Evolutionary conservation across 2,329 filamentous ascomycete species (phyloP).

Genomic region (Aspergillus ustus): DNA sequence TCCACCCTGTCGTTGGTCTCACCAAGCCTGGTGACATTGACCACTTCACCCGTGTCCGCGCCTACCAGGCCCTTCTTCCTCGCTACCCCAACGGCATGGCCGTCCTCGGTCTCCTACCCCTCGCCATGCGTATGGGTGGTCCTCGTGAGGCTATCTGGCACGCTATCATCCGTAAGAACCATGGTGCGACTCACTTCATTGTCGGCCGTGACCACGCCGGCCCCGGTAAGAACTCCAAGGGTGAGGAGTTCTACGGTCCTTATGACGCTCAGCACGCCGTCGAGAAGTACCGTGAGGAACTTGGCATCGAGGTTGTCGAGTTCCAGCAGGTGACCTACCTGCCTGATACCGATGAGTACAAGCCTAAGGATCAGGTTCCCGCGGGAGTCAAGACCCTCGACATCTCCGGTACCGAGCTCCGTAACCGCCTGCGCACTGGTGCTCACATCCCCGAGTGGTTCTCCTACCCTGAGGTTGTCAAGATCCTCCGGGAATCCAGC

Average conservation of each 20-base stretch:
- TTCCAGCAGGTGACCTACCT: conserved; percentile 99
- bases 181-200: conserved; percentile 98
- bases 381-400: conserved; percentile 83
- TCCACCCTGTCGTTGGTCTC: conserved; percentile 96
- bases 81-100: conserved; percentile 99
- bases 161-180: conserved; percentile 99
- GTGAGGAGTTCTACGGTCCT: conserved; percentile 94
- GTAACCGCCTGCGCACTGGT: conserved; percentile 85
- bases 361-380: conserved; percentile 86
- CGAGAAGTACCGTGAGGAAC: conserved; percentile 94
- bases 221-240: conserved; percentile 96
- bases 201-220: conserved; percentile 98
- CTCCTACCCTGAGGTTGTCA: conserved; percentile 98
- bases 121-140: conserved; percentile 99
- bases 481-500: conserved; percentile 94
- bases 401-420: conserved; percentile 89
- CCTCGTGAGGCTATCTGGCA: conserved; percentile 99
- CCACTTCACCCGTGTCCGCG: conserved; percentile 98
- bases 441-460: conserved; percentile 99
- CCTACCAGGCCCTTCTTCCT: conserved; percentile 95
- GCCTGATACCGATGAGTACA: conserved; percentile 95
- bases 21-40: conserved; percentile 99
- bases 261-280: conserved; percentile 97
- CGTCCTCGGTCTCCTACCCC: conserved; percentile 87
- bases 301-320: conserved; percentile 97